Evolutionary conservation across 2,329 filamentous ascomycete species (phyloP), one percentile per base, ranked within the genome.

Genomic region (Aurifilum marmelostoma): DNA sequence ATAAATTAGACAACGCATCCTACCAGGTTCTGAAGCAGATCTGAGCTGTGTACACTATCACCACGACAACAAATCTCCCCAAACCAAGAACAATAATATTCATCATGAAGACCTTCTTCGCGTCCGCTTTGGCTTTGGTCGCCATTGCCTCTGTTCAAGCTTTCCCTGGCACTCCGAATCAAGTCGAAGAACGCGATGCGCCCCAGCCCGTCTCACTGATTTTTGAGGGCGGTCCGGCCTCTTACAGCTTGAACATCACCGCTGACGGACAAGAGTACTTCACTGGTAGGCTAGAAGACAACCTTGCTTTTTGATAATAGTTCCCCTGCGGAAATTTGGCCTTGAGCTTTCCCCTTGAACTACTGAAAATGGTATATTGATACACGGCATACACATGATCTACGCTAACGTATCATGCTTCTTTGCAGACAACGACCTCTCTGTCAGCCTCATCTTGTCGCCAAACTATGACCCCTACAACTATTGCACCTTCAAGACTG

Each of bases 401-500:
- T n/a, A n/a, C n/a, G n/a, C n/a, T n/a, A n/a, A n/a, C n/a, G n/a
- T n/a, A n/a, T n/a, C n/a, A n/a, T n/a, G n/a, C n/a, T n/a, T n/a
- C n/a, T n/a, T n/a, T 34, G 8, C n/a, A 27, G 18, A 34, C 41
- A 68, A 60, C 18, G 63, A 63, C 41, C 63, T 70, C 18, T 43
- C 58, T 18, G 32, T 70, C 41, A 70, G 62, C 27, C 18, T 68
- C 32, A 63, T 70, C 27, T 34, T 56, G n/a, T 60, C 63, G 4
- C 50, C 59, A 8, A 27, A 66, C 34, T 70, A 66, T 27, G 66
- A 70, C 32, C 58, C 69, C 9, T 60, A 54, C 7, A 7, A 3
- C 12, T 62, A 68, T 27, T 70, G 63, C 37, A 64, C 65, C 16
- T 70, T 70, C 52, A 68, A 63, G n/a, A 68, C 69, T 5, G 63